Evolutionary conservation across 2,329 filamentous ascomycete species (phyloP).

Genomic region (Aspergillus sp.): DNA sequence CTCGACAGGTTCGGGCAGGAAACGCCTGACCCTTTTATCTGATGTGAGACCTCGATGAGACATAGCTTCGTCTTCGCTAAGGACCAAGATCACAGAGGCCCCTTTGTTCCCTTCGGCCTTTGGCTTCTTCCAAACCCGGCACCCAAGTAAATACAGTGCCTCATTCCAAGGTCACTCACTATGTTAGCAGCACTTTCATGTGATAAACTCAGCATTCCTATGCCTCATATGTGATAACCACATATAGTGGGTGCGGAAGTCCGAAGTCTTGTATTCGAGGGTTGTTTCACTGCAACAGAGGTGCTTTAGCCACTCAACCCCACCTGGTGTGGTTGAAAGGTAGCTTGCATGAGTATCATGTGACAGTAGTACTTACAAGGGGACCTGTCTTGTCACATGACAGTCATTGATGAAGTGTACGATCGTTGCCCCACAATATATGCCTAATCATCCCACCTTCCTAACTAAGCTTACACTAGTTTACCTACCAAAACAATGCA

Average conservation of each 20-base stretch:
- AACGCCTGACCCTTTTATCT: constrained; percentile 27
- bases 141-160: not conserved
- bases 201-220: not conserved
- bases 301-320: not conserved
- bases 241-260: not conserved
- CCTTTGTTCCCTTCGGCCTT: not conserved
- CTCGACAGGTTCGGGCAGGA: constrained; percentile 47
- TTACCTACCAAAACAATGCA: no score
- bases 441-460: no score
- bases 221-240: not conserved
- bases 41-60: constrained; percentile 6
- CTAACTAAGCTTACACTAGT: no score
- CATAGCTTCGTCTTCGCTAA: constrained; percentile 1
- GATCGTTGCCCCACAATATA: no score
- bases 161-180: not conserved
- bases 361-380: not conserved
- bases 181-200: not conserved
- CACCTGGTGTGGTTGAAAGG: not conserved
- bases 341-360: not conserved
- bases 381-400: not conserved
- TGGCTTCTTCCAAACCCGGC: not conserved
- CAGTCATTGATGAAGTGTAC: not conserved
- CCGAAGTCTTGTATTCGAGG: not conserved
- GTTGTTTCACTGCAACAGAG: not conserved
- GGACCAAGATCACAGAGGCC: not conserved